phyloP scores from a whole-genome alignment of 441 rosid genomes.

The Erodium moschatum region DNA sequence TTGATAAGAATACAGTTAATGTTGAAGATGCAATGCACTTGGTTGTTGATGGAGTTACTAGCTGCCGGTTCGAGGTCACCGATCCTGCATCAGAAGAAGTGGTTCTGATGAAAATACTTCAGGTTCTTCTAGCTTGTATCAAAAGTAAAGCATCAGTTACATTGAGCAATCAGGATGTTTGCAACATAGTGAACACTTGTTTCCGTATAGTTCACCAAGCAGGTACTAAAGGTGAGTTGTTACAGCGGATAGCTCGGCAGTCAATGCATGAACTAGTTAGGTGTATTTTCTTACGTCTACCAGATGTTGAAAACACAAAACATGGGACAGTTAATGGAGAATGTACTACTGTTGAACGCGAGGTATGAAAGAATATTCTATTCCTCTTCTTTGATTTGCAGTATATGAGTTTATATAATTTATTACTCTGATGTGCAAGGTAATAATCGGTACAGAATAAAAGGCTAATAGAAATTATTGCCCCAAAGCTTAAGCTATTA shows the following conservation, averaged over 20 bases:
- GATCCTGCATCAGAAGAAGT: constrained; percentile 97
- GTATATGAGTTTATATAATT: too few relatives aligned
- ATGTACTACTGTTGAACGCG: constrained; percentile 33
- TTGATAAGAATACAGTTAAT: constrained; percentile 58
- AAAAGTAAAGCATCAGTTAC: constrained; percentile 72
- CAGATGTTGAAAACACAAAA: constrained; percentile 47
- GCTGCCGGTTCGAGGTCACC: constrained; percentile 90
- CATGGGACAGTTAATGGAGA: constrained; percentile 38
- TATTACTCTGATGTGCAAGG: too few relatives aligned
- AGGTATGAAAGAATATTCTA: constrained; percentile 29
- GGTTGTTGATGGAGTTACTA: constrained; percentile 74
- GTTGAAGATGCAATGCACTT: constrained; percentile 77
- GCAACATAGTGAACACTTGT: constrained; percentile 78
- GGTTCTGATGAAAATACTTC: constrained; percentile 92
- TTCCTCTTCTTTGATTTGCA: too few relatives aligned
- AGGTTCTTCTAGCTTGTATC: constrained; percentile 88
- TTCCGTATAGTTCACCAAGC: constrained; percentile 94
- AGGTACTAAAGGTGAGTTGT: constrained; percentile 71
- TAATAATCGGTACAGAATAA: too few relatives aligned
- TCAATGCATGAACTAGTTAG: constrained; percentile 86
- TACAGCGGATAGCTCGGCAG: constrained; percentile 88
- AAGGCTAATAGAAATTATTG: too few relatives aligned
- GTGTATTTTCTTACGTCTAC: constrained; percentile 81
- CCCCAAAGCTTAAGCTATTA: too few relatives aligned
- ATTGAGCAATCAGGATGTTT: constrained; percentile 78